Percentiles rank a stretch among this genome's conserved stretches.
phyloP scores from a whole-genome alignment of 2,329 filamentous ascomycete genomes.

The Diaporthe australafricana region DNA sequence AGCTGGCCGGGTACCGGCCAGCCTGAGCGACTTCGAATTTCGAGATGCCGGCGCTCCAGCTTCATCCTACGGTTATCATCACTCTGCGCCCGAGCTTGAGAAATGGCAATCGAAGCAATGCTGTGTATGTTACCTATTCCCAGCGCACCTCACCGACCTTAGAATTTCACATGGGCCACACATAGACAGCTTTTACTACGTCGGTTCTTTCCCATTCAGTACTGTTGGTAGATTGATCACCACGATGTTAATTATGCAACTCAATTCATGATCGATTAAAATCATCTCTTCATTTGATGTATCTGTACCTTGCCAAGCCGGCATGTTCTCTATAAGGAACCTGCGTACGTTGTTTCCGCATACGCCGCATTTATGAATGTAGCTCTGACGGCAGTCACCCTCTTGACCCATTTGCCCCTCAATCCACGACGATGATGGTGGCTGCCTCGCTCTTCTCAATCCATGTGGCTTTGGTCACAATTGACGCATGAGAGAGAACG shows the following conservation, averaged over 20 bases:
- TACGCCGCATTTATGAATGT: constrained; percentile 7
- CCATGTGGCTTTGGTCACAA: constrained; percentile 1
- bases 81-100: not conserved
- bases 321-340: not conserved
- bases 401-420: constrained; percentile 72
- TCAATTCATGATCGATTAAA: not conserved
- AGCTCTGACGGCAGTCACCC: constrained; percentile 68
- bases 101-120: constrained; percentile 16
- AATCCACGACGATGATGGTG: constrained; percentile 54
- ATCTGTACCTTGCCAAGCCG: not conserved
- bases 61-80: not conserved
- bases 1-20: not conserved
- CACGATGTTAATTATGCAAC: constrained; percentile 5
- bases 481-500: constrained; percentile 20
- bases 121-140: constrained; percentile 35
- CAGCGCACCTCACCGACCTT: constrained; percentile 26
- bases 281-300: constrained; percentile 20
- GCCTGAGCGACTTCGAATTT: not conserved
- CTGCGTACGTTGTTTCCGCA: not conserved
- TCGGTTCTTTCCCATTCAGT: no score
- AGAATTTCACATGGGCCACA: constrained; percentile 1
- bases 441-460: constrained; percentile 14
- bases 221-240: constrained; percentile 17
- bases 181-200: not conserved
- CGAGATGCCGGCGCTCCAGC: not conserved